Conservation (phyloP, 2,329 filamentous ascomycete species). For the Lecanicillium sp. region DNA sequence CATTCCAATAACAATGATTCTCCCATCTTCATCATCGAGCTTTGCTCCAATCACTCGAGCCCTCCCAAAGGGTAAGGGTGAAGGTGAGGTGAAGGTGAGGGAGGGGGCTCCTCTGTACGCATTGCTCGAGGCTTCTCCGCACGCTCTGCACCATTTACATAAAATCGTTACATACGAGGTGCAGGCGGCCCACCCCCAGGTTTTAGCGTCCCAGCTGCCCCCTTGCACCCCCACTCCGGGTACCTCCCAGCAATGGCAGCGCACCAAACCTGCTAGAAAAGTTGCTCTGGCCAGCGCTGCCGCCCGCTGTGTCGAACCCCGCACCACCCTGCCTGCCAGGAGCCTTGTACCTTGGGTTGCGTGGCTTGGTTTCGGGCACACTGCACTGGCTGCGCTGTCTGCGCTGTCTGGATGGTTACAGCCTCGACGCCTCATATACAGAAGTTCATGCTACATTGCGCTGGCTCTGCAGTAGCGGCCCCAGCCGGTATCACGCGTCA, state of each 20-base stretch:
- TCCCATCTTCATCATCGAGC: no score
- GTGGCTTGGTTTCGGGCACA: no score
- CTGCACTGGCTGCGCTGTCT: background rate
- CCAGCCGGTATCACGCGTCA: no score
- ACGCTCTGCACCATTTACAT: no score
- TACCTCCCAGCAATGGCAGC: background rate
- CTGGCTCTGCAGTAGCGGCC: constrained; percentile 3
- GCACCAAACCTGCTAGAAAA: background rate
- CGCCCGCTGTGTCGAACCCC: constrained; percentile 3
- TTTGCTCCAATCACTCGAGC: no score
- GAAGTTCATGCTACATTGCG: constrained; percentile 1
- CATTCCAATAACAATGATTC: no score
- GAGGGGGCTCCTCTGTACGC: background rate
- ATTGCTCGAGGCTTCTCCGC: background rate
- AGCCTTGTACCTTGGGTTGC: no score
- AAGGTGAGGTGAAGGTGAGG: background rate
- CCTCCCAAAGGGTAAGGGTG: background rate
- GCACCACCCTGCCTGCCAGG: background rate
- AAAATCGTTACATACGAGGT: no score
- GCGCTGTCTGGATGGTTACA: constrained; percentile 4
- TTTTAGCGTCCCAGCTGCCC: constrained; percentile 14
- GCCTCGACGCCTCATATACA: background rate
- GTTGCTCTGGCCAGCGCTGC: background rate
- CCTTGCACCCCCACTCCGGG: background rate
- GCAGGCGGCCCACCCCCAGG: constrained; percentile 15